Conservation (phyloP, 352 stramenopile genomes). For the Pythium vanterpoolii region DNA sequence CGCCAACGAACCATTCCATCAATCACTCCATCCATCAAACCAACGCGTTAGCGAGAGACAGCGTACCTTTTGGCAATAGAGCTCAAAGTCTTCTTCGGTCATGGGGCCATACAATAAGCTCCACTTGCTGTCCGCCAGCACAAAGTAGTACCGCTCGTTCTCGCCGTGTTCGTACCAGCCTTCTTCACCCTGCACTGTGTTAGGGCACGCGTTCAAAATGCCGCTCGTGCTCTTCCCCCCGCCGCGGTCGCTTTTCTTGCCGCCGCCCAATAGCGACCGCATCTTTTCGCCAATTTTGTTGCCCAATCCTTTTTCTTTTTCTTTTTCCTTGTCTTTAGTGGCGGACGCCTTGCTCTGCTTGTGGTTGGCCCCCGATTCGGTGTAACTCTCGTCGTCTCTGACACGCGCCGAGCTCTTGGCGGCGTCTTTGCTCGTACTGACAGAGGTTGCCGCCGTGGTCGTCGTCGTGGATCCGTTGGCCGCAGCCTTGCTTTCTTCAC, state of each 20-base stretch:
- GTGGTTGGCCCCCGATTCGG: constrained; percentile 24
- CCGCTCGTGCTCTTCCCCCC: constrained; percentile 64
- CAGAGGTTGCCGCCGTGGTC: too few relatives aligned
- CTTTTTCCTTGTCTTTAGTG: constrained; percentile 5
- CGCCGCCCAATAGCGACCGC: constrained; percentile 67
- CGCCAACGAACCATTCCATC: background rate
- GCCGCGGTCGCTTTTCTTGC: constrained; percentile 61
- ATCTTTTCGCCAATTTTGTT: constrained; percentile 84
- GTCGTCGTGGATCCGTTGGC: constrained; percentile 5
- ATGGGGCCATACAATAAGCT: constrained; percentile 83
- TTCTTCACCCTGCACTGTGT: constrained; percentile 80
- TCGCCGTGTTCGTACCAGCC: constrained; percentile 87
- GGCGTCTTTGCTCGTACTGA: too few relatives aligned
- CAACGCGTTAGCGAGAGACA: background rate
- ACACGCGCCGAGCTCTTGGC: constrained; percentile 10
- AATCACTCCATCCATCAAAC: background rate
- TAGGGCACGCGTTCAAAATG: constrained; percentile 76
- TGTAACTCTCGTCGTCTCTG: constrained; percentile 56
- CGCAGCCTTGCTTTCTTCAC: constrained; percentile 14
- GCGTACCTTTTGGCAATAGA: constrained; percentile 70
- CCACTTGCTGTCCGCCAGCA: constrained; percentile 80
- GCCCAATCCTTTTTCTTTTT: constrained; percentile 30
- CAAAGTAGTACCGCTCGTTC: constrained; percentile 86
- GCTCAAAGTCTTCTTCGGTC: constrained; percentile 81
- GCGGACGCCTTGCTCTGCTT: constrained; percentile 25